Evolutionary conservation across 768 basidiomycete species (phyloP), one percentile per base, ranked within the genome.

Genomic region (Erythrobasidium yunnanense): DNA sequence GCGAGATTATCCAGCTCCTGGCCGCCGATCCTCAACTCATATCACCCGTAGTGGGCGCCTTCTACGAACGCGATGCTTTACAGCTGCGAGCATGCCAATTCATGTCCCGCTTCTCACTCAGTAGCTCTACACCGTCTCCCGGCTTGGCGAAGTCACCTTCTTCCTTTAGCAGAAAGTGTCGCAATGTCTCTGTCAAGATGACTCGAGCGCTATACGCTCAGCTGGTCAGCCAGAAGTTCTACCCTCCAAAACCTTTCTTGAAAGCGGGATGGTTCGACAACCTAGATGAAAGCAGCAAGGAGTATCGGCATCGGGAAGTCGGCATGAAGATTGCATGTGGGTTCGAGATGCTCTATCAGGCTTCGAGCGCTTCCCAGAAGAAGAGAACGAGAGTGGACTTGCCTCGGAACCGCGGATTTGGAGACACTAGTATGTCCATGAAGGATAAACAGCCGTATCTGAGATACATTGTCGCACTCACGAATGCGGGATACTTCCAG

Each of bases 241-340:
- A 85, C 73, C 87, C 93, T 3, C 90, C 92, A 1, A 90, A 87
- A 73, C 79, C 87, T 27, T 99, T 96, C 72, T 88, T 60, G 17
- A 69, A 70, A 45, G 69, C 55, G 2, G 62, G 89, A 3, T 80
- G 80, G 77, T 68, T 75, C 56, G 58, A 63, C 3, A 74, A 74
- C 23, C 13, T 22, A 17, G 33, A 7, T 20, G 46, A 50, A 76
- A 83, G 81, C 4, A 83, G 82, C 1, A 76, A 78, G 45, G 84
- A 88, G 70, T 83, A 84, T 83, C 81, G 85, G 70, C 84, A 88
- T 85, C 80, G 83, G 65, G 88, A 90, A 76, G 75, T 88, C 29
- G 93, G 93, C 6, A 87, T 96, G 85, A 97, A 97, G 79, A 84
- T 97, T 56, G 90, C 90, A 1, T 89, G 89, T 69, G 95, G 95